Evolutionary conservation across 1,139 yeast genomes (phyloP).

Genomic region (Suhomyces choctaworum): DNA sequence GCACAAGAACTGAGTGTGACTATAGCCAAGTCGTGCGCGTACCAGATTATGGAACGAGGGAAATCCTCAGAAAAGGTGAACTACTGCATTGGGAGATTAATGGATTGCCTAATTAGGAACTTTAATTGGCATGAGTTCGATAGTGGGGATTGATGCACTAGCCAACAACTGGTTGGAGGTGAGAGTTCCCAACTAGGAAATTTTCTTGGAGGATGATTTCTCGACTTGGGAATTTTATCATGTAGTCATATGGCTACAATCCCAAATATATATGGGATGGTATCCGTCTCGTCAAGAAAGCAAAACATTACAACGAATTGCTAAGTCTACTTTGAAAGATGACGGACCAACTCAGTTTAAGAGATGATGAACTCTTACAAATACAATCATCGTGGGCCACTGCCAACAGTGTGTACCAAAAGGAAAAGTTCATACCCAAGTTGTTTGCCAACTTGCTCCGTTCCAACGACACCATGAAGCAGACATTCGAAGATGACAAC

Average conservation of each 20-base stretch:
- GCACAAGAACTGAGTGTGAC: too few species aligned
- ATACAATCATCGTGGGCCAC: constrained; percentile 36
- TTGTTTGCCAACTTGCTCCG: constrained; percentile 38
- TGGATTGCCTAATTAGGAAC: constrained; percentile 19
- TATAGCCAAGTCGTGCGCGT: constrained; percentile 1
- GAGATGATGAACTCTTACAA: constrained; percentile 15
- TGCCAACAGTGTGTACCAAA: constrained; percentile 30
- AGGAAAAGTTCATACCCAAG: constrained; percentile 30
- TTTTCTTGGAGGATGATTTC: not conserved
- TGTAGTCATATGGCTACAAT: too few species aligned
- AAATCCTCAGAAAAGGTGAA: not conserved
- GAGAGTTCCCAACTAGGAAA: constrained; percentile 12
- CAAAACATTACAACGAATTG: constrained; percentile 4
- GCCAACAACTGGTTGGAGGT: constrained; percentile 5
- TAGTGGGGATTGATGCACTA: not conserved
- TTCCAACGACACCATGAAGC: constrained; percentile 29
- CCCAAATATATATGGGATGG: constrained; percentile 7
- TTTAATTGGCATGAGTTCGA: constrained; percentile 7
- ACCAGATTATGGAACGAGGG: not conserved
- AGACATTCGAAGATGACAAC: constrained; percentile 26
- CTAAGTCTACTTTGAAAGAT: constrained; percentile 5
- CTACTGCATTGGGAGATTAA: constrained; percentile 12
- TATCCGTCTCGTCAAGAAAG: constrained; percentile 7
- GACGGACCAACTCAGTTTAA: constrained; percentile 11
- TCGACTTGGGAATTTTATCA: not conserved